Conservation (phyloP, 2,329 filamentous ascomycete species). For the Aspergillus sp. region DNA sequence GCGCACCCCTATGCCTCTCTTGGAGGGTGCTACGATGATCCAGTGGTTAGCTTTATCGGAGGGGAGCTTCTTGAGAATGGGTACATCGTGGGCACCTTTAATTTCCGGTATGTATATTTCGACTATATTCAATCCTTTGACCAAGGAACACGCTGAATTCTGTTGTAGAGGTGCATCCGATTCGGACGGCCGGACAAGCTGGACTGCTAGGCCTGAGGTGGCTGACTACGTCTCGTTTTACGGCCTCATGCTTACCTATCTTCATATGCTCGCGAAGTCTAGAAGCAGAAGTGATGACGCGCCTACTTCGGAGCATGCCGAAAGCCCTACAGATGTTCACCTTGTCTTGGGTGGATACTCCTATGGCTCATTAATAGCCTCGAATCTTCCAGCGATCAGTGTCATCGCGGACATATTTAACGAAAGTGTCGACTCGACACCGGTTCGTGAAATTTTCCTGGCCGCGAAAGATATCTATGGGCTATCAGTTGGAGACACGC, state of each 20-base stretch:
- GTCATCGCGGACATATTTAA: conserved; percentile 61
- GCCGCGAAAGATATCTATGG: conserved; percentile 67
- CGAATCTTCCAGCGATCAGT: conserved; percentile 61
- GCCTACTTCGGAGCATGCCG: not conserved
- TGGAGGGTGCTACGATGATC: conserved; percentile 82
- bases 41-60: conserved; percentile 66
- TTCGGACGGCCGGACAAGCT: conserved; percentile 77
- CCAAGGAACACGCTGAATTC: conserved; percentile 10
- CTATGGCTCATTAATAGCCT: conserved; percentile 81
- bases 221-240: conserved; percentile 79
- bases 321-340: conserved; percentile 16
- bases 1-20: conserved; percentile 90
- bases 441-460: conserved; percentile 66
- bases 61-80: conserved; percentile 65
- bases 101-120: conserved; percentile 66
- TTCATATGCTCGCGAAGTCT: conserved; percentile 51
- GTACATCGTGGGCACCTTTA: conserved; percentile 82
- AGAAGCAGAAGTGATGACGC: not conserved
- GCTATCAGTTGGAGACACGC: conserved; percentile 54
- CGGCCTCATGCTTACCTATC: conserved; percentile 75
- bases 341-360: conserved; percentile 78
- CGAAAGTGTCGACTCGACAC: conserved; percentile 51
- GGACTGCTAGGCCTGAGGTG: conserved; percentile 77
- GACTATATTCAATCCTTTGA: not conserved
- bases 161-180: conserved; percentile 66